These are phyloP conservation scores for Waltergamsia citrina DNA, from an alignment of 2,329 filamentous ascomycete genomes.

Conservation along the genomic window DNA sequence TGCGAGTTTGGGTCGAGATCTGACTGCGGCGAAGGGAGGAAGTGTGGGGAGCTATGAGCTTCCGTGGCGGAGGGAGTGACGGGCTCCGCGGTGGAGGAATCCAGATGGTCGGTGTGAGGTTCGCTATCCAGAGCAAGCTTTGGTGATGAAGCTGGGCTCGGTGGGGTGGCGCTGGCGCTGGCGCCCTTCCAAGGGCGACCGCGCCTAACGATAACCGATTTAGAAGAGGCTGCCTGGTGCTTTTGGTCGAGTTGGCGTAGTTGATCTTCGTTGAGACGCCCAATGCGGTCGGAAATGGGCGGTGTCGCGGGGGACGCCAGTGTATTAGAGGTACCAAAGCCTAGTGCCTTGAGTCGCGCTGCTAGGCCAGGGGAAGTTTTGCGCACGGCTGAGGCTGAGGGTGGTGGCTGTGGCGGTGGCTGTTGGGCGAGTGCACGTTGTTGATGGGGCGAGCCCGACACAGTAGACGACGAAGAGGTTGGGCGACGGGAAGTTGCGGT, in stretches of 20 bases:
- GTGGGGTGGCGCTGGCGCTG: conserved; percentile 32
- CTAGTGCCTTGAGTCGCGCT: conserved; percentile 54
- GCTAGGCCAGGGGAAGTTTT: conserved; percentile 57
- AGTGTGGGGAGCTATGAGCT: too few relatives aligned
- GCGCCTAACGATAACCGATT: conserved; percentile 48
- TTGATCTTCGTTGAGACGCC: conserved; percentile 62
- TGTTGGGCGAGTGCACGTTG: conserved; percentile 3
- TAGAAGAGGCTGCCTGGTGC: conserved; percentile 46
- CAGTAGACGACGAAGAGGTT: conserved; percentile 1
- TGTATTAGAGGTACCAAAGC: conserved; percentile 41
- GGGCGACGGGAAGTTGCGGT: conserved; percentile 3
- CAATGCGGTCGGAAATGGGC: conserved; percentile 39
- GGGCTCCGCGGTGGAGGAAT: not conserved
- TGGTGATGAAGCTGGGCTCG: conserved; percentile 4
- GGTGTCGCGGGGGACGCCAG: conserved; percentile 13
- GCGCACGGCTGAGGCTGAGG: conserved; percentile 26
- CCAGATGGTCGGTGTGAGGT: not conserved
- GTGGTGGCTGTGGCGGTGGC: conserved; percentile 10
- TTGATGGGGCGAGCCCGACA: not conserved
- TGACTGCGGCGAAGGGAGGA: conserved; percentile 17
- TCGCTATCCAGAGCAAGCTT: not conserved
- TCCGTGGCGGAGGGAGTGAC: conserved; percentile 9
- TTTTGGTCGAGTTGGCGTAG: conserved; percentile 60
- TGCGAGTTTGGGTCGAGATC: conserved; percentile 10
- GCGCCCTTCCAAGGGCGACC: conserved; percentile 66